Conservation (phyloP, 2,329 filamentous ascomycete genomes). For the Phaeosphaeria sp. region DNA sequence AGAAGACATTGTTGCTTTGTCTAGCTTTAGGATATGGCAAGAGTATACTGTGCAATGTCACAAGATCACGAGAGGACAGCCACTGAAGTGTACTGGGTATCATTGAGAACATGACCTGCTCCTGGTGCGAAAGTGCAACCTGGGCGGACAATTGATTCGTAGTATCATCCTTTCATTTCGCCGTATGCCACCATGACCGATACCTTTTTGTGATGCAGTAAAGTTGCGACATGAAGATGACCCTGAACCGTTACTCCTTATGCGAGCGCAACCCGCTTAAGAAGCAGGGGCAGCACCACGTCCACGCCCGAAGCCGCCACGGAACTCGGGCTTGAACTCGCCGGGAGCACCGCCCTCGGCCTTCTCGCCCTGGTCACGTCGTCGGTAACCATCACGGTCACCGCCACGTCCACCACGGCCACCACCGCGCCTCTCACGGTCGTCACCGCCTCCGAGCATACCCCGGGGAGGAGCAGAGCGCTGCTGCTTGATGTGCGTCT, state of each 20-base stretch:
- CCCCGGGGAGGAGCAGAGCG: conserved; percentile 96
- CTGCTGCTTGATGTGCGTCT: conserved; percentile 99
- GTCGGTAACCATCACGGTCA: conserved; percentile 83
- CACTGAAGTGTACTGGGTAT: conserved; percentile 46
- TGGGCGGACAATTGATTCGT: conserved; percentile 42
- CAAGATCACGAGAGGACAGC: conserved; percentile 4
- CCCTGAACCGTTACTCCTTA: conserved; percentile 27
- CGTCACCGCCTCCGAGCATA: conserved; percentile 85
- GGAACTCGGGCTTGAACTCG: conserved; percentile 54
- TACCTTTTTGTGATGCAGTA: conserved; percentile 45
- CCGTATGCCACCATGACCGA: conserved; percentile 41
- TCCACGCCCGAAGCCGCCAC: conserved; percentile 51
- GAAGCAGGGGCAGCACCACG: conserved; percentile 48
- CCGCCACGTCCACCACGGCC: conserved; percentile 71
- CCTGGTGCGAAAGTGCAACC: conserved; percentile 29
- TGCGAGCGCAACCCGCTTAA: conserved; percentile 35
- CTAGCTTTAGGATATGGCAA: too few species aligned
- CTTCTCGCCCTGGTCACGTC: conserved; percentile 72
- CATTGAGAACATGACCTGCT: conserved; percentile 40
- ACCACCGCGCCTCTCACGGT: conserved; percentile 80
- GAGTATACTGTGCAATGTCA: too few species aligned
- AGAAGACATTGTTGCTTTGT: too few species aligned
- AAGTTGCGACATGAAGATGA: conserved; percentile 34
- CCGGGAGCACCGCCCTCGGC: conserved; percentile 48
- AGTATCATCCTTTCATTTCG: conserved; percentile 49